Conservation (phyloP, 495 filamentous ascomycete genomes). For the Aspergillus diversus region DNA sequence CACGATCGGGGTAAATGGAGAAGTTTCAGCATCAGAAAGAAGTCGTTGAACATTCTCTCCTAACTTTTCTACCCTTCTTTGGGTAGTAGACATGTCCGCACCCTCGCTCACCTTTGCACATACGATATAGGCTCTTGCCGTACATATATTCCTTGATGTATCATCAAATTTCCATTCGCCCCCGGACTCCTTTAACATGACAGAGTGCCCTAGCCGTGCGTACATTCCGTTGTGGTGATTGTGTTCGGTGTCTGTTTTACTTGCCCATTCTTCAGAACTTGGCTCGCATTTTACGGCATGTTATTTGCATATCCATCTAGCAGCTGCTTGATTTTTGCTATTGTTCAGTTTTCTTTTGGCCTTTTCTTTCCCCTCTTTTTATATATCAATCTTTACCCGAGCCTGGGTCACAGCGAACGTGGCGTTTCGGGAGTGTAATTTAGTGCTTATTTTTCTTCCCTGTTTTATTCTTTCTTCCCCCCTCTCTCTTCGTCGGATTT, state of each 20-base stretch:
- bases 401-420: slow-evolving; percentile 37
- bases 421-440: slow-evolving; percentile 28
- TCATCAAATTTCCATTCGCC: slow-evolving; percentile 35
- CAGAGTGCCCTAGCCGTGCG: neutral
- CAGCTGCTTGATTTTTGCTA: slow-evolving; percentile 7
- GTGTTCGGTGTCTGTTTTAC: slow-evolving; percentile 25
- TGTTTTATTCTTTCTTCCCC: slow-evolving; percentile 10
- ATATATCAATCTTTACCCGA: slow-evolving; percentile 32
- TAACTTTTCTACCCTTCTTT: slow-evolving; percentile 23
- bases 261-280: slow-evolving; percentile 19
- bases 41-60: slow-evolving; percentile 42
- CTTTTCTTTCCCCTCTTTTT: slow-evolving; percentile 15
- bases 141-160: slow-evolving; percentile 43
- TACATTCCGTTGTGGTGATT: slow-evolving; percentile 9
- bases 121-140: slow-evolving; percentile 28
- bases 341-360: slow-evolving; percentile 3
- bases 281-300: slow-evolving; percentile 22
- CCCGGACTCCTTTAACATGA: slow-evolving; percentile 15
- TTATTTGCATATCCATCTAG: slow-evolving; percentile 22
- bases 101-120: slow-evolving; percentile 36
- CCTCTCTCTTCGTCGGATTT: neutral
- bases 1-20: slow-evolving; percentile 40
- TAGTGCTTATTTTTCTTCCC: slow-evolving; percentile 12
- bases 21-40: slow-evolving; percentile 49
- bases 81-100: neutral